phyloP scores from a whole-genome alignment of 352 stramenopile genomes.

The Elongisporangium senticosum region DNA sequence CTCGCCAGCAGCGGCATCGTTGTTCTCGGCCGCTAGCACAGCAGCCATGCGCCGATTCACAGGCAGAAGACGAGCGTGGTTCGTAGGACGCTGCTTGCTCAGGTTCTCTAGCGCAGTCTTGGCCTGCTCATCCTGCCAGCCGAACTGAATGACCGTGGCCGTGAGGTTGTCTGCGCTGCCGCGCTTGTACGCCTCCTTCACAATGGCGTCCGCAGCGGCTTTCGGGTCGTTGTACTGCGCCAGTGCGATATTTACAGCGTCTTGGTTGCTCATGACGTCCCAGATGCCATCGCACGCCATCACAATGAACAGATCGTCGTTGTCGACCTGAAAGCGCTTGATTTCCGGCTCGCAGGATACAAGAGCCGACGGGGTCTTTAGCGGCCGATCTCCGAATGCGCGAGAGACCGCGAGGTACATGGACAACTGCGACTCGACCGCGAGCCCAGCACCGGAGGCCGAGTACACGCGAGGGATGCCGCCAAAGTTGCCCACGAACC shows the following conservation, averaged over 20 bases:
- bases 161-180: constrained; percentile 58
- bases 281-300: constrained; percentile 59
- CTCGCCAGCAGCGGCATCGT: background rate
- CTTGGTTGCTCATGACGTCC: constrained; percentile 58
- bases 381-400: constrained; percentile 48
- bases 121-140: constrained; percentile 30
- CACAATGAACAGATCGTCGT: constrained; percentile 49
- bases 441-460: constrained; percentile 27
- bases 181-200: constrained; percentile 48
- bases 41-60: background rate
- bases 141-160: constrained; percentile 42
- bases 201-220: constrained; percentile 36
- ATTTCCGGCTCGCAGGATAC: constrained; percentile 58
- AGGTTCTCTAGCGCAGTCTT: constrained; percentile 3
- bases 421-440: constrained; percentile 18
- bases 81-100: constrained; percentile 11
- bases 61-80: background rate
- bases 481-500: constrained; percentile 39
- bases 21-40: background rate
- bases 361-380: constrained; percentile 37
- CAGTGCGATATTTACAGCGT: constrained; percentile 43
- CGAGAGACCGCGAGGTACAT: constrained; percentile 54
- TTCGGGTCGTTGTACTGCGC: constrained; percentile 32
- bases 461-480: constrained; percentile 54
- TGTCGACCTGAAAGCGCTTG: constrained; percentile 20